phyloP scores from a whole-genome alignment of 1,139 yeast genomes.

The Yamadazyma atmosphaerica region DNA sequence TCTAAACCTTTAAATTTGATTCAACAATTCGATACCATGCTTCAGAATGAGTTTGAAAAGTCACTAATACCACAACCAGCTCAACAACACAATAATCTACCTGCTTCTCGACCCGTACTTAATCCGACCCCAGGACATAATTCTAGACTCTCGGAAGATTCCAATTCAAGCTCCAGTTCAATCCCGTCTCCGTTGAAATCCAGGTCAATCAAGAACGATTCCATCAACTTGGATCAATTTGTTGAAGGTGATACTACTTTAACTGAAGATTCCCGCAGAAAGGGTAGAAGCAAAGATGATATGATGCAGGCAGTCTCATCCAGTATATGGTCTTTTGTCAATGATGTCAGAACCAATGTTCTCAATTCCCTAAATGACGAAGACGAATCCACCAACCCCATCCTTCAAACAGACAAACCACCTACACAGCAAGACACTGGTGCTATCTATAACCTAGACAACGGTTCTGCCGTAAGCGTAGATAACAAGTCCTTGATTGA shows the following conservation, averaged over 20 bases:
- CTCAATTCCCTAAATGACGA: constrained; percentile 38
- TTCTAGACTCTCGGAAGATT: constrained; percentile 27
- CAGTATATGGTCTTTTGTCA: constrained; percentile 48
- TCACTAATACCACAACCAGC: constrained; percentile 25
- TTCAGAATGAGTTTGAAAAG: constrained; percentile 66
- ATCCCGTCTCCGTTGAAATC: constrained; percentile 14
- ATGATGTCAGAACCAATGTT: constrained; percentile 42
- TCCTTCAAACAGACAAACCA: background rate
- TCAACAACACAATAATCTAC: background rate
- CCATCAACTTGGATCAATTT: constrained; percentile 14
- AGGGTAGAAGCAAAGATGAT: constrained; percentile 18
- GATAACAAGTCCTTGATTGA: constrained; percentile 7
- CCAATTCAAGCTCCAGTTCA: constrained; percentile 27
- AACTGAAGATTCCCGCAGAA: constrained; percentile 15
- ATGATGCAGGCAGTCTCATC: constrained; percentile 45
- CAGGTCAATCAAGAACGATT: constrained; percentile 10
- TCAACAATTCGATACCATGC: constrained; percentile 67
- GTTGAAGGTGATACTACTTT: constrained; percentile 6
- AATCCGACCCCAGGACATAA: constrained; percentile 14
- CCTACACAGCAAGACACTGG: constrained; percentile 1
- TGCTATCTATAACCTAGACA: constrained; percentile 26
- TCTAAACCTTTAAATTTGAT: constrained; percentile 62
- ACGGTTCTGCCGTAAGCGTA: constrained; percentile 21
- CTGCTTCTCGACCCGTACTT: too few species aligned
- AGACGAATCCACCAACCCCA: constrained; percentile 6